Evolutionary conservation across 179 eudicot species (phyloP), one percentile per base, ranked within the genome.

Genomic region (Beta lomatogona): DNA sequence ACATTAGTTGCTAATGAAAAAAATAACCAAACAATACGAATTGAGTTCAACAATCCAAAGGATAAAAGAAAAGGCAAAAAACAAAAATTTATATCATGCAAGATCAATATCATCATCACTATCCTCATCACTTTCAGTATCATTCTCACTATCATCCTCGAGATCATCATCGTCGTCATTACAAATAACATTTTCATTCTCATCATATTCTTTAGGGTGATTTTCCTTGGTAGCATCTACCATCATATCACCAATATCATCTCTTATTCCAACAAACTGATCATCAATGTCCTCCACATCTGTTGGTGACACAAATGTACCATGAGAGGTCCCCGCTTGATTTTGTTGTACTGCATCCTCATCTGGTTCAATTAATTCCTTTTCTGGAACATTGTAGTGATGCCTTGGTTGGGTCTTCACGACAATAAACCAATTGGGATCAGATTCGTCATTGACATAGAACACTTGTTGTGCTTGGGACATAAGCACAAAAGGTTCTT

Each of bases 401-500:
- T 83, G 77, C 41, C 75, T 45, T 21, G 82, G 79, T 11, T 66
- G 79, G 22, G 82, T 75, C 53, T 83, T 83, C 1, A 83, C 59
- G 6, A 78, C 82, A 36, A 81, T 25, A 16, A 77, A 72, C 77
- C 82, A 86, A 63, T 78, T 76, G 4, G 66, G 67, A 11, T 85
- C 76, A 46, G 18, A 19, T 12, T 79, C 80, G 28, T 86, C 86
- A n/a, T 16, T 36, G 1, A 84, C 70, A 50, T 81, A 81, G 31
- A 72, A 84, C 2, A 84, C 79, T 81, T 81, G 76, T n/a, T 68
- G 25, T 6, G 28, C 83, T 71, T 80, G 81, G 21, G 77, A 70
- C 2, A 50, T 64, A 3, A 79, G 65, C 25, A 85, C 76, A 64
- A 82, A 85, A 10, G 80, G 71, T n/a, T 82, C 79, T 59, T 79